Base-by-base conservation (phyloP, 2,329 filamentous ascomycete species). In the Ophiostoma sp. region DNA sequence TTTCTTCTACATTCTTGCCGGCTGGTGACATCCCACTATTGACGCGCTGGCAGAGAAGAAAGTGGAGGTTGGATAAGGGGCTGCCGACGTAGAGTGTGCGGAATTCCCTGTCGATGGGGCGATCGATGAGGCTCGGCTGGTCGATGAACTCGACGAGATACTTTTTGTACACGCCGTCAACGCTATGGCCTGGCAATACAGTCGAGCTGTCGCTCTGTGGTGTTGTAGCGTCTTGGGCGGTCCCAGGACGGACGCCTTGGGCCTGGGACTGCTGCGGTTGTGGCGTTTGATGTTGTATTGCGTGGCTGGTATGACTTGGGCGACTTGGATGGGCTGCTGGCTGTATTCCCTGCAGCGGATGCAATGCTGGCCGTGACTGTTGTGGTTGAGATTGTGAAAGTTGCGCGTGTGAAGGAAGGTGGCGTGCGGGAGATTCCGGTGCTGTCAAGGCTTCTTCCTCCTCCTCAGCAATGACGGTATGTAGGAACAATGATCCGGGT, bases 381-480 rank as follows among this genome's bases (percentile, higher is more conserved):
- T 48, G 44, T 48, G 44, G 20, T 48, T 48, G 44, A 48, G 44
- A 48, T 8, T 48, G 44, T 20, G 44, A 48, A 48, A 4, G 6
- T 48, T 48, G 44, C 17, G 17, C 20, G 10, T 27, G 52, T n/a
- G 8, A 57, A 7, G 23, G 52, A 31, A 57, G n/a, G 15, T 27
- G 15, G n/a, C 4, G 11, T 15, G 23, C 3, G 6, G 52, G 52
- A 8, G 23, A n/a, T 27, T 11, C 52, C 52, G n/a, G 15, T 27
- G n/a, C n/a, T 1, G 23, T 11, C 52, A 27, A 57, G n/a, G 23
- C 52, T 27, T 57, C 23, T 7, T 57, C n/a, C 10, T 27, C 52
- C 52, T 57, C 52, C 52, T 57, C 52, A n/a, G 52, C 52, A 57
- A 57, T 57, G 23, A 57, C 52, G 10, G n/a, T 57, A 6, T 57